These are phyloP conservation scores for Cinnamomum chago DNA, from an alignment of 164 flowering plant species.

Conservation along the genomic window DNA sequence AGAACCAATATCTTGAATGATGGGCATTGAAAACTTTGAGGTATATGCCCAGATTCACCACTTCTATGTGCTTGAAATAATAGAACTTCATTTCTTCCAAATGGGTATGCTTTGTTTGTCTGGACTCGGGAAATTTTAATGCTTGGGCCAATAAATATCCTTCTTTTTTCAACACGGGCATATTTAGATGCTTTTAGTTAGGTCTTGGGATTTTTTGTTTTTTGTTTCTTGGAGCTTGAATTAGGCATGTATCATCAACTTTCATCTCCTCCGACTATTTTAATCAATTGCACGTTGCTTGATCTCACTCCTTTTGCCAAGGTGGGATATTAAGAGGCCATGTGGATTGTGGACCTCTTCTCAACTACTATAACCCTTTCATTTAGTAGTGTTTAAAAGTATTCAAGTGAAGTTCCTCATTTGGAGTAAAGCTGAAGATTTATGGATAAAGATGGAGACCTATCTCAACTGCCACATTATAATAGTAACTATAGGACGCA, in stretches of 20 bases:
- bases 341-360: neutral
- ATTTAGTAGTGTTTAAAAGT: slow-evolving; percentile 7
- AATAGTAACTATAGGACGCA: neutral
- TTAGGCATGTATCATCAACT: neutral
- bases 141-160: neutral
- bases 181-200: neutral
- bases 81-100: neutral
- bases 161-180: neutral
- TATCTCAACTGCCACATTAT: slow-evolving; percentile 2
- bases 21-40: neutral
- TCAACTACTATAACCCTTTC: slow-evolving; percentile 1
- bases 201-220: neutral
- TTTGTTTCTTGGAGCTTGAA: neutral
- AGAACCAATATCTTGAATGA: neutral
- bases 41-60: neutral
- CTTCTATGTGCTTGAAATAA: neutral
- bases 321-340: neutral
- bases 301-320: slow-evolving; percentile 3
- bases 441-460: neutral
- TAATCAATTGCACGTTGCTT: too few species aligned
- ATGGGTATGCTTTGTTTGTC: neutral
- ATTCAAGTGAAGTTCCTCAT: neutral
- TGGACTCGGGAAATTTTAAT: neutral
- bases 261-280: too few species aligned
- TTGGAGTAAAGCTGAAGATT: neutral